A percentile compares a stretch with the other conserved stretches of the same genome.
Evolutionary conservation across 352 stramenopile species (phyloP).

Genomic region (Plasmopara muralis): DNA sequence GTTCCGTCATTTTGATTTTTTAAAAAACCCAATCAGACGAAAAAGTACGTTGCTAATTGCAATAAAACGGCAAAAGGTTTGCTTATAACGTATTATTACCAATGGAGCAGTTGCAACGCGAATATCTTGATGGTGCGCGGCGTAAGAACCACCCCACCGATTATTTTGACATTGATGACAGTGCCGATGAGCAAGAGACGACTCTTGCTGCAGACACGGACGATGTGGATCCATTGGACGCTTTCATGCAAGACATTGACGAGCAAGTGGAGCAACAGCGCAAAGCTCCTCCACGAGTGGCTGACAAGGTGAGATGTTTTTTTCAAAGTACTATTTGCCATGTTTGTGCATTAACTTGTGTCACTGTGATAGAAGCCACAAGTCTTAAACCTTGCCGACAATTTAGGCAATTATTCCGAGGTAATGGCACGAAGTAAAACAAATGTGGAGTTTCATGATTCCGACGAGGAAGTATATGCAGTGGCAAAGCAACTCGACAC

Average conservation of each 20-base stretch:
- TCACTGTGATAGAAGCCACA: constrained; percentile 15
- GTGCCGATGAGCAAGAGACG: constrained; percentile 20
- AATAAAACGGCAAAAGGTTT: too few relatives aligned
- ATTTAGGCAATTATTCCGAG: constrained; percentile 30
- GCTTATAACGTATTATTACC: constrained; percentile 10
- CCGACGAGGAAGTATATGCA: constrained; percentile 75
- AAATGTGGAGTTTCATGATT: constrained; percentile 26
- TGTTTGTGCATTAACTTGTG: not conserved
- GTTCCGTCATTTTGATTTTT: constrained; percentile 26
- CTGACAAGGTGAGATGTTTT: constrained; percentile 28
- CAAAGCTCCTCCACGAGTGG: constrained; percentile 11
- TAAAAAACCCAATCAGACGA: too few relatives aligned
- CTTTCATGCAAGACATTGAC: constrained; percentile 81
- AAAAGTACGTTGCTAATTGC: too few relatives aligned
- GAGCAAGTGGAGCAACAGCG: constrained; percentile 54
- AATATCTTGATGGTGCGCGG: constrained; percentile 54
- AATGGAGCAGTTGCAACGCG: constrained; percentile 38
- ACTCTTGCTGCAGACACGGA: constrained; percentile 9
- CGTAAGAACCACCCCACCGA: constrained; percentile 37
- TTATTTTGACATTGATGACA: constrained; percentile 71
- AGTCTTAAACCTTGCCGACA: constrained; percentile 30
- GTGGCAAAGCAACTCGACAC: constrained; percentile 43
- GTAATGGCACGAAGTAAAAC: constrained; percentile 15
- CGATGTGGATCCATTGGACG: constrained; percentile 78
- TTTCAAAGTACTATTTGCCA: not conserved